Evolutionary conservation across 805 yeast genomes (phyloP), one percentile per base, ranked within the genome.

Genomic region (Scheffersomyces amazonensis): DNA sequence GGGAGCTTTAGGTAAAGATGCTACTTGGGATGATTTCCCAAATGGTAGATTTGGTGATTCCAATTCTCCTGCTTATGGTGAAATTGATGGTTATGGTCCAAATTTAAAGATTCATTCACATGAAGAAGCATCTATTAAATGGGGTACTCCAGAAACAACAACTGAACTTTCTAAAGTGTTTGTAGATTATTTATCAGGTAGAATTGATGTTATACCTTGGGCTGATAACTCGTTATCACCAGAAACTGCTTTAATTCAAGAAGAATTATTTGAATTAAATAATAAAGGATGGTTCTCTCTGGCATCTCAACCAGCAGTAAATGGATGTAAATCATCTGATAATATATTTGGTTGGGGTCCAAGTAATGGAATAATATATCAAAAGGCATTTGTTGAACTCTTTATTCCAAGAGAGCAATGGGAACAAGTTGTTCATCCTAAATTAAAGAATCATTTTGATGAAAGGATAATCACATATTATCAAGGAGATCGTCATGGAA

Each of bases 341-440:
- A 80, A 80, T 41, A 81, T 91, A 21, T 83, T 89, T 56, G 99
- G 99, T 2, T 93, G 99, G 99, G 99, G 99, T 34, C 97, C 99
- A 6, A 67, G 74, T 16, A 78, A 83, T 53, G 99, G 99, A 2
- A 69, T 77, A 34, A 84, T 93, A 19, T 93, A 86, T 60, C 99
- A 93, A 58, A 90, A 93, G 64, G 82, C 96, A 5, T 90, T 89
- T 63, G 87, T 93, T n/a, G 75, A 69, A 44, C 75, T 91, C 59
- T 87, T 93, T 53, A 69, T 89, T n/a, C 78, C 85, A 12, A 81
- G 78, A 46, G 60, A 73, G 2, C 78, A 77, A 34, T 91, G 96
- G 96, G 71, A 75, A 13, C 41, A 54, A 2, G 58, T 57, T 22
- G 54, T 90, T 32, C 68, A 73, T 36, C 78, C 82, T 2, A 74